phyloP scores from a whole-genome alignment of 106 monocot genomes.

The Triglochin maritima region DNA sequence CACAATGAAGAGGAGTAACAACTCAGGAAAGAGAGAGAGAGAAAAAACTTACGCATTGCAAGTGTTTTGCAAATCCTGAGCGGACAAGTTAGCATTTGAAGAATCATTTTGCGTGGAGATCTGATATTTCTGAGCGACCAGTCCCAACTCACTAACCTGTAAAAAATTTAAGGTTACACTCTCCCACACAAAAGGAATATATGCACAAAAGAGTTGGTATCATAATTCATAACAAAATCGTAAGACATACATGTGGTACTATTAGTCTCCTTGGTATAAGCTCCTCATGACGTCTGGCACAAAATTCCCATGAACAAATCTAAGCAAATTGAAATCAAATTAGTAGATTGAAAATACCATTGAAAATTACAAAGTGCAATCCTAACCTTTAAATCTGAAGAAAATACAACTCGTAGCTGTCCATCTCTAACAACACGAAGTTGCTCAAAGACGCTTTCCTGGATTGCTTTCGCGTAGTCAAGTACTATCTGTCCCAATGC shows the following conservation, averaged over 20 bases:
- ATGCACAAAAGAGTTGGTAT: no score
- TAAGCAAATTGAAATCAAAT: conserved; percentile 6
- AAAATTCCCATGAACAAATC: conserved; percentile 98
- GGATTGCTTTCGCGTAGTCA: conserved; percentile 94
- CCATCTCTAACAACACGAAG: conserved; percentile 94
- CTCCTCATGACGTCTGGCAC: conserved; percentile 94
- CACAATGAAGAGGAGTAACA: no score
- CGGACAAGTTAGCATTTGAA: conserved; percentile 26
- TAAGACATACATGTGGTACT: conserved; percentile 76
- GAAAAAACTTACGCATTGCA: conserved; percentile 81
- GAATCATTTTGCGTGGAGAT: conserved; percentile 47
- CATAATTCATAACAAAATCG: no score
- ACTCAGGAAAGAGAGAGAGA: no score
- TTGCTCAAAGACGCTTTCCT: conserved; percentile 98
- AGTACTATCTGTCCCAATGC: conserved; percentile 84
- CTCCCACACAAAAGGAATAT: no score
- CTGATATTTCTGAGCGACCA: conserved; percentile 84
- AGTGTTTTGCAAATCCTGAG: conserved; percentile 81
- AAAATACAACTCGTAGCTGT: conserved; percentile 81
- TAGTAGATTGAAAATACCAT: neutral
- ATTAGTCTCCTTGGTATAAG: conserved; percentile 86
- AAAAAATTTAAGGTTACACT: conserved; percentile 2
- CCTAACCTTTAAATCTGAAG: conserved; percentile 76
- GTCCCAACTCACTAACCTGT: conserved; percentile 80
- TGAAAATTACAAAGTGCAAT: no score